Conservation (phyloP, 2,329 filamentous ascomycete species). For the Colletotrichum shisoi region DNA sequence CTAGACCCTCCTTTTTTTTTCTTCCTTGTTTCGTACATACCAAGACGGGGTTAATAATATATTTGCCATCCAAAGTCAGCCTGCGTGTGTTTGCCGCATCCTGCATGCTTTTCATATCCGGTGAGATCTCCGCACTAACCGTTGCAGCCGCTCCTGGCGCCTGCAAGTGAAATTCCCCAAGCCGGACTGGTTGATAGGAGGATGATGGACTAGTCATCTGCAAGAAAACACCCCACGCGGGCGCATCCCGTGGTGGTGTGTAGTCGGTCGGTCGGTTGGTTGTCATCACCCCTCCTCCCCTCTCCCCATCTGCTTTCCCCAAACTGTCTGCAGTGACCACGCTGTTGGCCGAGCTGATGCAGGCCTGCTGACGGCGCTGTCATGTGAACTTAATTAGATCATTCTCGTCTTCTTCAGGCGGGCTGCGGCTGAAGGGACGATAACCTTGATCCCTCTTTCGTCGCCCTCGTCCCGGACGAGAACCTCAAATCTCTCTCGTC, state of each 20-base stretch:
- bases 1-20: constrained; percentile 13
- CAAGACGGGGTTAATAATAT: constrained; percentile 22
- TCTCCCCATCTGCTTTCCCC: background rate
- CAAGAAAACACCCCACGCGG: constrained; percentile 19
- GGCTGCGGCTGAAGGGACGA: background rate
- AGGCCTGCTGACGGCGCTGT: constrained; percentile 19
- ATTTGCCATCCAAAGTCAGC: constrained; percentile 10
- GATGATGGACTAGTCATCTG: constrained; percentile 12
- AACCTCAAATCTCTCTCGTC: too few species aligned
- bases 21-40: constrained; percentile 1
- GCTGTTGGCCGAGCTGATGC: constrained; percentile 12
- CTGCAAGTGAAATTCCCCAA: background rate
- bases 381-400: constrained; percentile 15
- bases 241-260: constrained; percentile 12
- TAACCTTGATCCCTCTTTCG: background rate
- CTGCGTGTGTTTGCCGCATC: background rate
- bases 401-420: background rate
- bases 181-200: background rate
- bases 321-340: constrained; percentile 6
- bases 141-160: background rate
- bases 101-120: background rate
- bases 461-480: background rate
- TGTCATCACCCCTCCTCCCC: too few species aligned
- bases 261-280: background rate
- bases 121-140: background rate